Evolutionary conservation across 2,329 filamentous ascomycete genomes (phyloP).

Genomic region (Calonectria henricotiae): DNA sequence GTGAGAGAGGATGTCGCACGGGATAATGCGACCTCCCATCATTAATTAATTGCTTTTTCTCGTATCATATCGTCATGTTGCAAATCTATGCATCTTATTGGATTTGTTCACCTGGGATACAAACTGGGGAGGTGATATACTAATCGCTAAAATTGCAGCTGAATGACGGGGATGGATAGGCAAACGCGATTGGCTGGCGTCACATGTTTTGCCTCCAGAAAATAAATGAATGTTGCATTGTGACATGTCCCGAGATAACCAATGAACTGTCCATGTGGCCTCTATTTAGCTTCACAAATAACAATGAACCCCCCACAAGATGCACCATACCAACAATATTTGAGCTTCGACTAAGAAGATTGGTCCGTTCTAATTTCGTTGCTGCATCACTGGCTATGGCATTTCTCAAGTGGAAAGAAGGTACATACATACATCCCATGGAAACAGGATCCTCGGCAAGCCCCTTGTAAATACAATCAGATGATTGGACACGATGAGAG

Average conservation of each 20-base stretch:
- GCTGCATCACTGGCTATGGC: too few relatives aligned
- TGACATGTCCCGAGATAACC: too few relatives aligned
- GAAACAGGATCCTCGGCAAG: background rate
- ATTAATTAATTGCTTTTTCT: background rate
- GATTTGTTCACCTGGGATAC: background rate
- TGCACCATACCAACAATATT: too few relatives aligned
- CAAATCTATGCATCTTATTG: background rate
- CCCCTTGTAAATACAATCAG: background rate
- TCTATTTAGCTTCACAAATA: too few relatives aligned
- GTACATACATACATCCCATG: too few relatives aligned
- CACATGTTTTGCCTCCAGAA: background rate
- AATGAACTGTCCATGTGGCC: too few relatives aligned
- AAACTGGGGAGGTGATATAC: too few relatives aligned
- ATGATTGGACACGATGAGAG: background rate
- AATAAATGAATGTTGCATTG: background rate
- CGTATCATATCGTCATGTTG: background rate
- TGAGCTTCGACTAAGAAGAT: too few relatives aligned
- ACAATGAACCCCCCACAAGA: too few relatives aligned
- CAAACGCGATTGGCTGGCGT: background rate
- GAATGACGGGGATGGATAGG: background rate
- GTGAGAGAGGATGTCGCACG: background rate
- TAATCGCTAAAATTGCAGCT: slow-evolving; percentile 1
- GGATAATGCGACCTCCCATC: background rate
- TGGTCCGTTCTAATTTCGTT: too few relatives aligned
- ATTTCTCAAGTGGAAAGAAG: too few relatives aligned